Evolutionary conservation across 2,329 filamentous ascomycete genomes (phyloP).

Genomic region (Ophiostoma novo-ulmi): DNA sequence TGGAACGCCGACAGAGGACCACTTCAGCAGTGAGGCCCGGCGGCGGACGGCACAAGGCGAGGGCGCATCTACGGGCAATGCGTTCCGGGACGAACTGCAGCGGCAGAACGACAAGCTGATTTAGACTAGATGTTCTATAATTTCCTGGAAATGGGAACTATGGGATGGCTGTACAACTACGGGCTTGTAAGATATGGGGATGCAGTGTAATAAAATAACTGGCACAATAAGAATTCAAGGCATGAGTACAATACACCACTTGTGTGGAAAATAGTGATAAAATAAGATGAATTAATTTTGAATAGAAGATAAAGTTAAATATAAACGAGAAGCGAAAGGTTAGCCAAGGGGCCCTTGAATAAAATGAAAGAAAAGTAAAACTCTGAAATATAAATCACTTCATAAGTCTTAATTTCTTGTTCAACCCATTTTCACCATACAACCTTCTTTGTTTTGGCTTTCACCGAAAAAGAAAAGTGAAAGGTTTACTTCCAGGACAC

Average conservation of each 20-base stretch:
- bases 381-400: not conserved
- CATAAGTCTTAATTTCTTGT: not conserved
- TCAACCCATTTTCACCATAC: not conserved
- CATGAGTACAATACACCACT: too few species aligned
- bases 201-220: not conserved
- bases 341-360: not conserved
- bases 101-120: conserved; percentile 38
- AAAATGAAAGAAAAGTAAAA: not conserved
- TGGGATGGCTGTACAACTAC: not conserved
- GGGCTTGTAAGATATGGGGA: not conserved
- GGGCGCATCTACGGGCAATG: conserved; percentile 34
- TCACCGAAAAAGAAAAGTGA: too few species aligned
- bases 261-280: not conserved
- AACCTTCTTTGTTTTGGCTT: not conserved
- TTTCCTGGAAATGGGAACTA: not conserved
- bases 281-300: not conserved
- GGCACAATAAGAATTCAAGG: not conserved
- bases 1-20: conserved; percentile 42
- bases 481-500: conserved; percentile 44
- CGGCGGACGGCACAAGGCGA: conserved; percentile 26
- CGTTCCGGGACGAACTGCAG: conserved; percentile 47
- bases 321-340: not conserved
- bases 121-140: not conserved
- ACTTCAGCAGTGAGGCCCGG: conserved; percentile 32
- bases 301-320: not conserved